Evolutionary conservation across 2,329 filamentous ascomycete genomes (phyloP).

Genomic region (Thelonectria rubi): DNA sequence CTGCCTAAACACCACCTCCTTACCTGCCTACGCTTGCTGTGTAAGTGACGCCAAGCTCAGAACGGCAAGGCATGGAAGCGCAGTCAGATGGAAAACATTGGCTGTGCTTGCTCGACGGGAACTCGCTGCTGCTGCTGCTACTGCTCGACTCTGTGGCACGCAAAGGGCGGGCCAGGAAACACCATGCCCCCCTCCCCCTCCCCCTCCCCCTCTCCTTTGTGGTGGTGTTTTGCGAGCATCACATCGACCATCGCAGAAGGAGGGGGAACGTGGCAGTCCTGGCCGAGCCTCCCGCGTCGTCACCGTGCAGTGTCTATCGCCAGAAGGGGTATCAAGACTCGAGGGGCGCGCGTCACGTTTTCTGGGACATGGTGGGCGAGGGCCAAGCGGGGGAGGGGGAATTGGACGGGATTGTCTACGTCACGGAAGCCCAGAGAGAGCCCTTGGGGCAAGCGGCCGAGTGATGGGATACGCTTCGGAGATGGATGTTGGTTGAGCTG

Average conservation of each 20-base stretch:
- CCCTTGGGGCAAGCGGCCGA: neutral
- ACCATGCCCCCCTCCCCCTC: too few relatives aligned
- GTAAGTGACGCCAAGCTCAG: constrained; percentile 14
- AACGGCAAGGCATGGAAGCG: constrained; percentile 20
- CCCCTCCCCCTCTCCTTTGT: neutral
- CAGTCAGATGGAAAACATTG: constrained; percentile 32
- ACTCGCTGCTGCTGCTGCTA: neutral
- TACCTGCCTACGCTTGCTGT: too few relatives aligned
- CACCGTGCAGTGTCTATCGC: constrained; percentile 2
- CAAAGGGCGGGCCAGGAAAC: neutral
- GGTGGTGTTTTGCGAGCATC: neutral
- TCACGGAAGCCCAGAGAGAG: too few relatives aligned
- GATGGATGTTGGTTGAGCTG: constrained; percentile 14
- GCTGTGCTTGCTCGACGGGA: constrained; percentile 8
- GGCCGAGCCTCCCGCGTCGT: constrained; percentile 18
- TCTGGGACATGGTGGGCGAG: neutral
- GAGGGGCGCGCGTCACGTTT: constrained; percentile 15
- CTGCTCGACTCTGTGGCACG: neutral
- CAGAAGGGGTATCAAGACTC: constrained; percentile 38
- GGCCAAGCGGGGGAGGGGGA: neutral
- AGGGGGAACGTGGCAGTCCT: constrained; percentile 17
- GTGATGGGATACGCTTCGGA: constrained; percentile 5
- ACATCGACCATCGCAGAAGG: constrained; percentile 1
- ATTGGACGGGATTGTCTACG: too few relatives aligned
- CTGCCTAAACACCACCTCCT: constrained; percentile 11